Evolutionary conservation across 2,329 filamentous ascomycete species (phyloP), one percentile per base, ranked within the genome.

Genomic region (Pyrenophora graminea): DNA sequence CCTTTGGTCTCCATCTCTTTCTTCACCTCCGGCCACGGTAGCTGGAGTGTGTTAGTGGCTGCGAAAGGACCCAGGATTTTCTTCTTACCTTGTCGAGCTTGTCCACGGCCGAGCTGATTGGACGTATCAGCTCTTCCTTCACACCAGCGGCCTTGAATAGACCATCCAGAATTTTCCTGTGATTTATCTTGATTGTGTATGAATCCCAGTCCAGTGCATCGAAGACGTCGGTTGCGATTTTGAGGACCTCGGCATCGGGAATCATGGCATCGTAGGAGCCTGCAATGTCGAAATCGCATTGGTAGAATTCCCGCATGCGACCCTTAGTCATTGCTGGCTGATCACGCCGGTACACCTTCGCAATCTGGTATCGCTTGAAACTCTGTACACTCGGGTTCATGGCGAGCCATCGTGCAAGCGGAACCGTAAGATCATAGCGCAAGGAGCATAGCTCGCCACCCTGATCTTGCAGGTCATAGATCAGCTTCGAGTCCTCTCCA

Each of bases 1-100:
- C 91, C 91, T 78, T 97, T 97, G 59, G 95, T 89, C 61, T 93
- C 89, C 92, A 97, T 97, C 73, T 97, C 92, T 73, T 88, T 89
- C 72, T 87, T 86, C 45, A 97, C 93, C 58, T 96, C 91, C 27
- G 82, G 83, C 93, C 92, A 97, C 1, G 91, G 88, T 25, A 74
- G 71, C 72, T 76, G 45, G 36, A 18, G 18, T 21, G 10, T 30
- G 48, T 70, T 43, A 69, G 61, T 30, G 25, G 21, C 39, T 9
- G 8, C n/a, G 3, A 33, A 18, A 6, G 7, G 12, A 3, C 4
- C 10, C 17, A 8, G 33, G 13, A 5, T 6, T 3, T 17, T 6
- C 3, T 31, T 43, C 39, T 18, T 57, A 87, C 79, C 78, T 97
- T 97, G 76, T 97, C 93, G 47, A 97, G 80, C 79, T 97, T 97